Conservation (phyloP, 148 eudicot genomes). For the Vaccinium vitisidaea region DNA sequence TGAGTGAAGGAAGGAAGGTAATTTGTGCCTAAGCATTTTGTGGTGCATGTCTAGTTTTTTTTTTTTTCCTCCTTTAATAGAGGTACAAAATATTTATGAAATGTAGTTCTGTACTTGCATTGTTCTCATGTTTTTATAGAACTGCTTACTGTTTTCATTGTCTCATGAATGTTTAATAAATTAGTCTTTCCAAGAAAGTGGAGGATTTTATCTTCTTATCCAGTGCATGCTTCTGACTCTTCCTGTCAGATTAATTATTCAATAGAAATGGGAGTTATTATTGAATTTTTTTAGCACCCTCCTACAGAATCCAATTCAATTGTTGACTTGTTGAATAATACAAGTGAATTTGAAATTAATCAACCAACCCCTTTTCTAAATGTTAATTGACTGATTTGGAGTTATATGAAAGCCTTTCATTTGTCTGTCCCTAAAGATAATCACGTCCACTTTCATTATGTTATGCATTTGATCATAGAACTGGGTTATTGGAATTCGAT, state of each 20-base stretch:
- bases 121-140: not conserved
- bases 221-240: not conserved
- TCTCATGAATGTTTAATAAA: not conserved
- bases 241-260: not conserved
- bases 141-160: not conserved
- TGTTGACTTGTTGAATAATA: not conserved
- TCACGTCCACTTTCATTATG: not conserved
- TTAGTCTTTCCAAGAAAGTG: not conserved
- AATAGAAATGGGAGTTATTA: not conserved
- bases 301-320: not conserved
- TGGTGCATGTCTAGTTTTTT: not conserved
- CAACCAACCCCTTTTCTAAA: too few relatives aligned
- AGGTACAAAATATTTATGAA: not conserved
- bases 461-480: not conserved
- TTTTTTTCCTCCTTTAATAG: not conserved
- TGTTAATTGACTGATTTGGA: too few relatives aligned
- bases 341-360: too few relatives aligned
- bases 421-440: not conserved
- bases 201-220: not conserved
- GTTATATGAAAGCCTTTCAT: not conserved
- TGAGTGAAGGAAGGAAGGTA: slow-evolving; percentile 95
- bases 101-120: not conserved
- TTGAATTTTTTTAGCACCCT: not conserved
- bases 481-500: not conserved
- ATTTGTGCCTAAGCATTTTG: not conserved